Evolutionary conservation across 352 stramenopile species (phyloP), one percentile per base, ranked within the genome.

Genomic region (Phytophthora quininea): DNA sequence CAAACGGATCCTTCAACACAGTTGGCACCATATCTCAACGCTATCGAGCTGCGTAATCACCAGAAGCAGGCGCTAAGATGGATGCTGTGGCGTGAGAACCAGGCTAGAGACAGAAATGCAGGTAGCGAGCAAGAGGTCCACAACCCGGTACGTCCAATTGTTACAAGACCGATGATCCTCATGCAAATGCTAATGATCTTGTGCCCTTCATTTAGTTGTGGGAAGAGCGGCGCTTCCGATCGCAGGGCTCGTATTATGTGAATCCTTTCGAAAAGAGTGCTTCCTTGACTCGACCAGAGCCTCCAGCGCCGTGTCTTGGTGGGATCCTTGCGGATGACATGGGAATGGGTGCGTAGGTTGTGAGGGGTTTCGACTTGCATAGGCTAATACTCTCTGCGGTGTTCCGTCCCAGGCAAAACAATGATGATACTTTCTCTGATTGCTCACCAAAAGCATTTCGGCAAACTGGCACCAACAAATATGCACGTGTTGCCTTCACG

Each of bases 321-420:
- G 92, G 92, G 19, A 97, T 98, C 60, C 69, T 98, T 15, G 90
- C 89, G 2, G 92, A 98, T 40, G 92, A 97, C 53, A 97, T 97
- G 91, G 92, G 92, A 51, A 92, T 98, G 81, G 92, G 91, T 79
- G 84, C 62, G 69, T 68, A 24, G 19, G 19, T 24, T 24, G 19
- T 24, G 19, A 24, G 19, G 19, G 19, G 19, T 24, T 24, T 0
- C 19, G 19, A 24, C 19, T 24, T 24, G 19, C 19, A 24, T 24
- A 24, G 19, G 19, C 19, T 24, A 24, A 24, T 24, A 24, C 19
- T 24, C 19, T 24, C 19, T 24, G 19, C 19, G 19, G 19, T 24
- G 19, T 24, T 24, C 19, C 19, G 19, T 24, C 19, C 19, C 58
- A 88, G 76, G 79, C 4, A 96, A 95, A 80, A 93, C 88, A 2